Base-by-base conservation (phyloP, 1,284 basidiomycete genomes). In the Trametes pubescens region DNA sequence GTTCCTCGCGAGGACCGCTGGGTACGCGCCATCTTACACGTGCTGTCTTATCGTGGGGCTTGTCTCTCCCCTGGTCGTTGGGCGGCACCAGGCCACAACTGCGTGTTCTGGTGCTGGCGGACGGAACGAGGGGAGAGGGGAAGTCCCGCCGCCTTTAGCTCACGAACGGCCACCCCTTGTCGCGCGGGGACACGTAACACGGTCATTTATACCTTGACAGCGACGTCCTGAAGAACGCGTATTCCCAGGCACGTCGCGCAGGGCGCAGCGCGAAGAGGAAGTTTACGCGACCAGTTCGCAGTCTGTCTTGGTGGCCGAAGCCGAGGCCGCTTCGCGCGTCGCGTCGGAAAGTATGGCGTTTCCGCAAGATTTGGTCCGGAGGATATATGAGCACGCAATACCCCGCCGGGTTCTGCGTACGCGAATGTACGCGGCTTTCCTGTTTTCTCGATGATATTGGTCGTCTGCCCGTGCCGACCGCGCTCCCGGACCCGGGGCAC, bases 41-140 rank as follows among this genome's bases (percentile, higher is more conserved):
- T 68, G 67, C 55, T 24, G 64, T 58, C 67, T 68, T 68, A 68
- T 68, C 67, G 63, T 51, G 61, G 61, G 51, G 57, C 59, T 22
- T 62, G 57, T 55, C 58, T 47, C 29, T 49, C 49, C 38, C 44
- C n/a, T 47, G 37, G 38, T 35, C 48, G 51, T 18, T 54, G 59
- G 32, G 43, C 49, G 47, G 43, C 24, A 51, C 55, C 35, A 22
- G 38, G 47, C 22, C n/a, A 55, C n/a, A 9, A 29, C 51, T 34
- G 62, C 59, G 32, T 55, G 57, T 52, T 16, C 26, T 52, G 46
- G 37, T 35, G 51, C 46, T 57, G 65, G 58, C 24, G 55, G 46
- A 55, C 47, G 34, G 53, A 56, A 65, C 38, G 54, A n/a, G 58
- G 51, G 51, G 44, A 47, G 46, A 46, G 47, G 48, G 53, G 53